phyloP scores from a whole-genome alignment of 805 yeast species.

The Pichia deserticola region DNA sequence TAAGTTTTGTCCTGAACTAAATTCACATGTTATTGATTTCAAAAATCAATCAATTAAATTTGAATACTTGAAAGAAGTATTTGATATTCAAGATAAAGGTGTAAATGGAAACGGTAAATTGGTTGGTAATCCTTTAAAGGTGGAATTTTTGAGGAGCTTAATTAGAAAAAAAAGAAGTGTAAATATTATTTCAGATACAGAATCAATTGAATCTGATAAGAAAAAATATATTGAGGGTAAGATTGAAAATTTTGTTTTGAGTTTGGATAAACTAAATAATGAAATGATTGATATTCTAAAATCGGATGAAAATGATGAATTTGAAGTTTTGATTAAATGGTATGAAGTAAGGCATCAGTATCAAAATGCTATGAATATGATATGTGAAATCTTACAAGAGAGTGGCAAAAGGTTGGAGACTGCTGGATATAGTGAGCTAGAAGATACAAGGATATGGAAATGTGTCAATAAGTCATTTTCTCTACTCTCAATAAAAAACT shows the following conservation, averaged over 20 bases:
- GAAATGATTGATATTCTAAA: constrained; percentile 19
- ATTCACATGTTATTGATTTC: constrained; percentile 29
- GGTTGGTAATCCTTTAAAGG: constrained; percentile 15
- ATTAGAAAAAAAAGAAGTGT: not conserved
- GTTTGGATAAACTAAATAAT: constrained; percentile 11
- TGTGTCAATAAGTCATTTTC: constrained; percentile 29
- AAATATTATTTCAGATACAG: too few species aligned
- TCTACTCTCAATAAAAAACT: constrained; percentile 22
- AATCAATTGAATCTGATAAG: too few species aligned
- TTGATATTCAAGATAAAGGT: constrained; percentile 16
- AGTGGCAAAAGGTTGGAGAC: constrained; percentile 19
- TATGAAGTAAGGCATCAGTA: constrained; percentile 19
- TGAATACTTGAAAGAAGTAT: constrained; percentile 29
- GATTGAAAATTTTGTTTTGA: constrained; percentile 14
- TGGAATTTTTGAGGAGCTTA: constrained; percentile 9
- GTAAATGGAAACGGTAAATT: constrained; percentile 21
- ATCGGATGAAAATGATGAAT: constrained; percentile 16
- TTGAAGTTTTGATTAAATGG: constrained; percentile 29
- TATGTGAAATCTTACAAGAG: constrained; percentile 15
- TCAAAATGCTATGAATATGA: constrained; percentile 25
- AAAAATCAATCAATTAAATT: constrained; percentile 23
- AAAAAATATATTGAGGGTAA: not conserved
- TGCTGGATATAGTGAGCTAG: constrained; percentile 2
- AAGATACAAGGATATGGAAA: constrained; percentile 30
- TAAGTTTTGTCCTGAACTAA: constrained; percentile 32